Evolutionary conservation across 176 grass and related monocot species (phyloP).

Genomic region (Saccharum spontaneum): DNA sequence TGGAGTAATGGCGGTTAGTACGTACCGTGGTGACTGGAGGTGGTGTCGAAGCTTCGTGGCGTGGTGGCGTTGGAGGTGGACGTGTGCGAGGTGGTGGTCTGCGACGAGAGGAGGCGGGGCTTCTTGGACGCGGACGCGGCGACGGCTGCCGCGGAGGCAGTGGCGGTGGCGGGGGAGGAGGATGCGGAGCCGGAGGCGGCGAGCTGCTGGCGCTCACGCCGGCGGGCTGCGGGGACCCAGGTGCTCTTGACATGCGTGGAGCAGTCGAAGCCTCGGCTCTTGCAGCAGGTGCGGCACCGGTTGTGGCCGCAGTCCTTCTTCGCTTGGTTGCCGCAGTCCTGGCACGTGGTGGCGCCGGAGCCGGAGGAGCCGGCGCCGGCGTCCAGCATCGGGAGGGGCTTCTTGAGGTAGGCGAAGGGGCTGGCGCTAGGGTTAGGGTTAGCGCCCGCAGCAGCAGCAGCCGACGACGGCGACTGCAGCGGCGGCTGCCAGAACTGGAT

Average conservation of each 20-base stretch:
- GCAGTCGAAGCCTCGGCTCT: constrained; percentile 88
- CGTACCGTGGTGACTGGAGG: constrained; percentile 92
- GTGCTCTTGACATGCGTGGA: constrained; percentile 94
- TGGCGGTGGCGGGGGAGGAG: constrained; percentile 21
- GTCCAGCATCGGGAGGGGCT: constrained; percentile 78
- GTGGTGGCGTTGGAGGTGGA: constrained; percentile 94
- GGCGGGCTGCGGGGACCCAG: constrained; percentile 82
- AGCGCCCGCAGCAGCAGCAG: neutral
- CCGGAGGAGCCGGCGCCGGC: constrained; percentile 35
- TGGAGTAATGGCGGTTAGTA: neutral
- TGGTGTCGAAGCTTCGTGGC: constrained; percentile 93
- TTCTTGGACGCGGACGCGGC: constrained; percentile 51
- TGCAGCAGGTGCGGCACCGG: constrained; percentile 88
- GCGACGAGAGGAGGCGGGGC: constrained; percentile 61
- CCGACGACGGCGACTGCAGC: constrained; percentile 30
- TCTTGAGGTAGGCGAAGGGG: constrained; percentile 72
- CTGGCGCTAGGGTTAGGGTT: constrained; percentile 71
- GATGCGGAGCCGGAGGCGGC: constrained; percentile 16
- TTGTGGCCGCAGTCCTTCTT: constrained; percentile 89
- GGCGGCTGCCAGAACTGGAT: constrained; percentile 90
- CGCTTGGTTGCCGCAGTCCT: constrained; percentile 96
- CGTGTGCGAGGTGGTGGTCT: constrained; percentile 71
- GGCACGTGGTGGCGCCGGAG: constrained; percentile 55
- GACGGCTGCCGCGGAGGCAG: constrained; percentile 23
- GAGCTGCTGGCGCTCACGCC: constrained; percentile 75